phyloP scores from a whole-genome alignment of 2,329 filamentous ascomycete species.

The Colletotrichum falcatum region DNA sequence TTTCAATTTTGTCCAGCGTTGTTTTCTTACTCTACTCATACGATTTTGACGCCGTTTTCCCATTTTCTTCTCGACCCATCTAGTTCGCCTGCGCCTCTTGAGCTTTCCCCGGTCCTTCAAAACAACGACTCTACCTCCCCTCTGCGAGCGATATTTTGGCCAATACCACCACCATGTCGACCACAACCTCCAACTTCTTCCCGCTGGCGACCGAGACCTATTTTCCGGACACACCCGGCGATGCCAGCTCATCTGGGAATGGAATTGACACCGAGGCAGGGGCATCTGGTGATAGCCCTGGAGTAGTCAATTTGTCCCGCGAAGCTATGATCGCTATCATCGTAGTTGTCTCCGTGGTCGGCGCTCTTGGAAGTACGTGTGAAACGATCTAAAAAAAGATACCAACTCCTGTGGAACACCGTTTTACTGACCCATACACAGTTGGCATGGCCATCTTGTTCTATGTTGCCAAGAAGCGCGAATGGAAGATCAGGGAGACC shows the following conservation, averaged over 20 bases:
- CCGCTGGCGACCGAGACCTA: slow-evolving; percentile 58
- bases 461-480: slow-evolving; percentile 84
- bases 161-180: slow-evolving; percentile 52
- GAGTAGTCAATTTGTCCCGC: slow-evolving; percentile 72
- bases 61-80: neutral
- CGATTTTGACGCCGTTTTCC: slow-evolving; percentile 35
- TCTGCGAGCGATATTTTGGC: slow-evolving; percentile 21
- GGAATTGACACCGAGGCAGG: slow-evolving; percentile 68
- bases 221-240: slow-evolving; percentile 49
- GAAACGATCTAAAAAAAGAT: neutral
- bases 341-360: slow-evolving; percentile 74
- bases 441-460: slow-evolving; percentile 77
- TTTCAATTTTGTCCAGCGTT: slow-evolving; percentile 38
- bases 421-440: slow-evolving; percentile 47
- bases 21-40: slow-evolving; percentile 39
- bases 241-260: slow-evolving; percentile 51
- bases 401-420: neutral
- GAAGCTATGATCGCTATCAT: slow-evolving; percentile 81
- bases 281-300: slow-evolving; percentile 71
- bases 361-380: slow-evolving; percentile 75
- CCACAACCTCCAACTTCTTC: slow-evolving; percentile 53
- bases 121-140: neutral
- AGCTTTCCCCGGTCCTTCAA: neutral
- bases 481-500: slow-evolving; percentile 82
- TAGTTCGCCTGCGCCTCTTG: slow-evolving; percentile 7